phyloP scores from a whole-genome alignment of 1,284 basidiomycete genomes.

The Albatrellus sp. region DNA sequence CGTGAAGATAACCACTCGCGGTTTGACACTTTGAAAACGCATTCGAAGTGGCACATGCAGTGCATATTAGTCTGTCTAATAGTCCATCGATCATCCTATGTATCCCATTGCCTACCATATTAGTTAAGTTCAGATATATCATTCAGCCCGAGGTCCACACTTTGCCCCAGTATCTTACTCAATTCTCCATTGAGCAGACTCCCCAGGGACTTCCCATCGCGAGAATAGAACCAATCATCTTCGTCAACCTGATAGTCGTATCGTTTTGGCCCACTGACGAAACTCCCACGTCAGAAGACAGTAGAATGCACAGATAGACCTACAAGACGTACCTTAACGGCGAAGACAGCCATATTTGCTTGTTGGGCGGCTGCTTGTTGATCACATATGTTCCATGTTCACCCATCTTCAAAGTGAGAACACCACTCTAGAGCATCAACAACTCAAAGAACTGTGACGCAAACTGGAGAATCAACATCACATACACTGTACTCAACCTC shows the following conservation, averaged over 20 bases:
- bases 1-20: too few relatives aligned
- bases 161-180: conserved; percentile 13
- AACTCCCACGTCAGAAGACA: conserved; percentile 2
- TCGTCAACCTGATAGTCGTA: conserved; percentile 59
- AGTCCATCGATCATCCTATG: too few relatives aligned
- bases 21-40: too few relatives aligned
- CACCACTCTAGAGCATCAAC: conserved; percentile 57
- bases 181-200: conserved; percentile 63
- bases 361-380: conserved; percentile 99
- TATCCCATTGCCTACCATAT: background rate
- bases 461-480: conserved; percentile 10
- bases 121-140: background rate
- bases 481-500: conserved; percentile 94
- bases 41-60: too few relatives aligned
- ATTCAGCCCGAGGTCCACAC: conserved; percentile 15
- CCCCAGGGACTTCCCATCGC: conserved; percentile 54
- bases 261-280: conserved; percentile 71
- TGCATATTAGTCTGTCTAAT: too few relatives aligned
- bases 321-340: conserved; percentile 52
- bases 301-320: background rate
- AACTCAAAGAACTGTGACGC: conserved; percentile 5
- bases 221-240: conserved; percentile 68
- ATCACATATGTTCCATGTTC: conserved; percentile 92
- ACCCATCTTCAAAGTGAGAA: conserved; percentile 79
- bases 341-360: conserved; percentile 97